A percentile compares a stretch with the other conserved stretches of the same genome.
These are phyloP conservation scores for Talaromyces albobiverticillius DNA, from an alignment of 2,329 filamentous ascomycete species.

Conservation along the genomic window DNA sequence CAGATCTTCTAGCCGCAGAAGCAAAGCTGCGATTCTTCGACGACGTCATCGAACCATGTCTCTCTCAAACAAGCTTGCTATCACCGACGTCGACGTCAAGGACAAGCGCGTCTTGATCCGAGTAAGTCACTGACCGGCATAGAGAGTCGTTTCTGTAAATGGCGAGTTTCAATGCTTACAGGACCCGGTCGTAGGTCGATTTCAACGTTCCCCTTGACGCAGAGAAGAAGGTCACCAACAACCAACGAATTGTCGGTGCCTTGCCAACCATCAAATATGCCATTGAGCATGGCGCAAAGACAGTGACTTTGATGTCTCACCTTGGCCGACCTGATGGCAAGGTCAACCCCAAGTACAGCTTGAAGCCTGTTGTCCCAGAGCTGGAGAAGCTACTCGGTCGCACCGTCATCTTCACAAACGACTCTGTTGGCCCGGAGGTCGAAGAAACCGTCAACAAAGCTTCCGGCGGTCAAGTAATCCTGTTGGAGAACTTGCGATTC, in stretches of 20 bases:
- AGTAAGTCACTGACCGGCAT: constrained; percentile 54
- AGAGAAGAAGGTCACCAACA: constrained; percentile 94
- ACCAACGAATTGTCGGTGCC: constrained; percentile 95
- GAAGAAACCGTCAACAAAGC: constrained; percentile 87
- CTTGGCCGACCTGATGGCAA: constrained; percentile 93
- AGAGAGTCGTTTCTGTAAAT: constrained; percentile 10
- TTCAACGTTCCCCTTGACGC: constrained; percentile 98
- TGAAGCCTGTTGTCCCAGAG: constrained; percentile 86
- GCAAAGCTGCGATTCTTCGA: not conserved
- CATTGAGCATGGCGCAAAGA: constrained; percentile 83
- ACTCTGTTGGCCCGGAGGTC: constrained; percentile 85
- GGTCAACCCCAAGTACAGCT: constrained; percentile 86
- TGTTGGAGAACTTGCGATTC: constrained; percentile 98
- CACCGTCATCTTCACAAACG: constrained; percentile 81
- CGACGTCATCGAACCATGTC: constrained; percentile 62
- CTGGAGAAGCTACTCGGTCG: constrained; percentile 86
- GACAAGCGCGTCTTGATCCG: constrained; percentile 97
- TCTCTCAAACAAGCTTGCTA: constrained; percentile 96
- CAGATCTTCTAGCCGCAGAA: not conserved
- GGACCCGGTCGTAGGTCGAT: constrained; percentile 67
- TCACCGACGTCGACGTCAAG: constrained; percentile 94
- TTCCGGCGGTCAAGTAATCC: constrained; percentile 74
- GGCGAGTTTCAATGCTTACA: not conserved
- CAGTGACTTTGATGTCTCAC: constrained; percentile 97
- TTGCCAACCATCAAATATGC: constrained; percentile 94